phyloP scores from a whole-genome alignment of 2,329 filamentous ascomycete species.

The Leptoxyphium fumago region DNA sequence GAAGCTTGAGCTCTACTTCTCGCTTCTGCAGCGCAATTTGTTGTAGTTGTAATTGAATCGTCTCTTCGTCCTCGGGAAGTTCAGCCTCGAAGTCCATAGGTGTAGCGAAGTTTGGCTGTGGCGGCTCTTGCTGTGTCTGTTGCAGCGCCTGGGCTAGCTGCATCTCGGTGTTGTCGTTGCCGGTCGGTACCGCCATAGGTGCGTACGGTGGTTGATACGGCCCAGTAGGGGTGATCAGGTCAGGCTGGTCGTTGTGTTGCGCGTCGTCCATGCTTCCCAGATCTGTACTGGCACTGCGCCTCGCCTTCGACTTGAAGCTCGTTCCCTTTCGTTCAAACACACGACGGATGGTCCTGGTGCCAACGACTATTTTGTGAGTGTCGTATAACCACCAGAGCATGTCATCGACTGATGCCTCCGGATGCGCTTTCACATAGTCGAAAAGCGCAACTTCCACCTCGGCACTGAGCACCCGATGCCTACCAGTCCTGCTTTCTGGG shows the following conservation, averaged over 20 bases:
- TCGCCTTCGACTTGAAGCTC: not conserved
- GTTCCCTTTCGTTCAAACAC: conserved; percentile 22
- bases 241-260: conserved; percentile 3
- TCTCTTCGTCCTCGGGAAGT: conserved; percentile 21
- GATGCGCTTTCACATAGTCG: conserved; percentile 20
- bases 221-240: not conserved
- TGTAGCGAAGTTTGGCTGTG: conserved; percentile 5
- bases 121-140: conserved; percentile 5
- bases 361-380: conserved; percentile 21
- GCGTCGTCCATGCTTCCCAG: not conserved
- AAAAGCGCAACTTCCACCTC: conserved; percentile 21
- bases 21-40: conserved; percentile 22
- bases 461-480: conserved; percentile 20
- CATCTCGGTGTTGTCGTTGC: conserved; percentile 11
- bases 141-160: conserved; percentile 16
- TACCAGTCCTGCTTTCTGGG: conserved; percentile 21
- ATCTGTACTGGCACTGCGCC: not conserved
- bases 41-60: conserved; percentile 20
- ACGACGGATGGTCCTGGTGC: conserved; percentile 22
- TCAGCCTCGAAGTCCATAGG: conserved; percentile 11
- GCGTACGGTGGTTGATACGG: conserved; percentile 22
- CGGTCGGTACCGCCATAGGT: conserved; percentile 13
- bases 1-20: conserved; percentile 23
- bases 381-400: conserved; percentile 26
- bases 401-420: conserved; percentile 22